Conservation (phyloP, 1,284 basidiomycete genomes). For the Anthracocystis setariae region DNA sequence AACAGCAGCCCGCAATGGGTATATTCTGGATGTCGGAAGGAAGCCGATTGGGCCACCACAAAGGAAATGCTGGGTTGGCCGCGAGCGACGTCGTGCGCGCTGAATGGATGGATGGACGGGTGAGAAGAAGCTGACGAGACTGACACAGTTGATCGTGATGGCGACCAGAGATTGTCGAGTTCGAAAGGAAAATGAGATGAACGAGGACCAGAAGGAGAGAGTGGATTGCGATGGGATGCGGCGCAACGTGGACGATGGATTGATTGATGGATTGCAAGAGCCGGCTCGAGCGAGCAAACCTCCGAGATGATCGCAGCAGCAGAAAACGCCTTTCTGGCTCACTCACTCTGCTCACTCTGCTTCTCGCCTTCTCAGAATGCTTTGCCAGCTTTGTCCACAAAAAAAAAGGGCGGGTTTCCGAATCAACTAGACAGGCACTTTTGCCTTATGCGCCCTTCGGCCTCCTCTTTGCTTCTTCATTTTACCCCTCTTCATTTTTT, state of each 20-base stretch:
- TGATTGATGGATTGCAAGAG: neutral
- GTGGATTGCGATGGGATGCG: neutral
- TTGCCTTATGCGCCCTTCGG: too few relatives aligned
- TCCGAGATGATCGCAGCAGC: conserved; percentile 8
- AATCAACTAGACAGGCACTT: too few relatives aligned
- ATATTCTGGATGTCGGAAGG: neutral
- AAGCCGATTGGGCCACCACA: conserved; percentile 2
- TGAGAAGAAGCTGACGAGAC: conserved; percentile 16
- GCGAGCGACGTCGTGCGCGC: too few relatives aligned
- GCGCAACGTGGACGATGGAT: neutral
- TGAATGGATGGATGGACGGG: too few relatives aligned
- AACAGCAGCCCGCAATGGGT: too few relatives aligned
- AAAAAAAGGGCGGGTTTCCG: too few relatives aligned
- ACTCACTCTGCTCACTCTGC: neutral
- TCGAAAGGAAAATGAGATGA: neutral
- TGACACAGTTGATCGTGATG: conserved; percentile 2
- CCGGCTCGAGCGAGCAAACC: conserved; percentile 5
- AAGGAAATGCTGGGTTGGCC: too few relatives aligned
- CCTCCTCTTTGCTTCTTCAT: neutral
- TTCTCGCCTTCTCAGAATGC: neutral
- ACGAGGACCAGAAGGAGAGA: neutral
- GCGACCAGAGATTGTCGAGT: too few relatives aligned
- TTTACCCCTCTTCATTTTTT: neutral
- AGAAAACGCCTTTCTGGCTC: neutral
- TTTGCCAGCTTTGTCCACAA: neutral